Evolutionary conservation across 306 rosid genomes (phyloP), one percentile per base, ranked within the genome.

Genomic region (Herpetospermum pedunculosum): DNA sequence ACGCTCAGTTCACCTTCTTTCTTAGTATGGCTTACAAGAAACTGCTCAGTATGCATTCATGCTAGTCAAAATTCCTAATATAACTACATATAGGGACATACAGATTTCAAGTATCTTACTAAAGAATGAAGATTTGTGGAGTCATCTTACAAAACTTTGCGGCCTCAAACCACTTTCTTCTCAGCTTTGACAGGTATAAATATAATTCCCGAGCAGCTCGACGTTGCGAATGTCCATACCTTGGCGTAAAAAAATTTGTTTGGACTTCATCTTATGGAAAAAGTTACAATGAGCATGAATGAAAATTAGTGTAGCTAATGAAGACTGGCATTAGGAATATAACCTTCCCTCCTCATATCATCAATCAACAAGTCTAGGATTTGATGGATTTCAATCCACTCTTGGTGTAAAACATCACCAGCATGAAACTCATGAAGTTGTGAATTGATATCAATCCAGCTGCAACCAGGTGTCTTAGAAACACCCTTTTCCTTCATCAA

Each of bases 391-490:
- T 80, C 84, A 2, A 12, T 23, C 44, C 89, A 81, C 50, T 78
- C 67, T 29, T 67, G 78, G 29, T 74, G 78, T 65, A 87, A 62
- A 64, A 70, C 83, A 84, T 89, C 97, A 14, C 97, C 91, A 13
- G 96, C 88, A 30, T 65, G 97, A 86, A 93, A 91, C 80, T 93
- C 98, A 55, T 85, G 89, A 78, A 87, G 81, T 73, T 86, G 88
- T 70, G 83, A 83, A 48, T 78, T 85, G 47, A 85, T 75, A 73
- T 88, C 97, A 75, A 93, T 89, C 98, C 98, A 93, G 82, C 98
- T 93, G 73, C 96, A 90, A 72, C 97, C 98, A 76, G 98, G 98
- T 80, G 94, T 89, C 84, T 93, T 91, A 40, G 50, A 81, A 72
- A 93, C 88, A 80, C 97, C 98, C 81, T 79, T 93, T 78, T 86